These are phyloP conservation scores for Boletellus sp. DNA, from an alignment of 768 basidiomycete species.

Conservation along the genomic window DNA sequence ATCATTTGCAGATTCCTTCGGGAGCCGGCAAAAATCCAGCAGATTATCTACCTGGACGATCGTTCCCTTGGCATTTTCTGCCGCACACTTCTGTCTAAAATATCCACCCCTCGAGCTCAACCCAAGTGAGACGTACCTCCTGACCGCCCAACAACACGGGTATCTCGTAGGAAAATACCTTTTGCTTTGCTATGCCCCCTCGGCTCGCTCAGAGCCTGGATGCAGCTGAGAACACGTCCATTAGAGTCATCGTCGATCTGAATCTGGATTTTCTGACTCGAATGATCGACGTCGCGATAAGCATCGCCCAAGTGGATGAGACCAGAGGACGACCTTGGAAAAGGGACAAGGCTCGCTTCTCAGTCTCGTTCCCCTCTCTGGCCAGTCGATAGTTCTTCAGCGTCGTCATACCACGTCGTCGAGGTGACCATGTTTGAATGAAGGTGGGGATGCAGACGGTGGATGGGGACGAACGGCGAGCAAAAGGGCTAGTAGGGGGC, in stretches of 20 bases:
- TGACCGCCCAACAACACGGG: conserved; percentile 92
- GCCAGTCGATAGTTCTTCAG: no score
- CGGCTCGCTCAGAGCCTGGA: conserved; percentile 86
- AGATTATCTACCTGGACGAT: conserved; percentile 93
- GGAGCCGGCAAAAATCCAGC: conserved; percentile 89
- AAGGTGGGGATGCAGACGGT: no score
- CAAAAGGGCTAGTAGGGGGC: no score
- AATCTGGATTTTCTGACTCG: conserved; percentile 95
- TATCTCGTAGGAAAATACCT: conserved; percentile 79
- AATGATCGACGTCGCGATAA: conserved; percentile 96
- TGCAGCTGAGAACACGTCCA: conserved; percentile 94
- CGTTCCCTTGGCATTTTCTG: conserved; percentile 68
- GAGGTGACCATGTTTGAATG: no score
- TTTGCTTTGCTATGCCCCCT: conserved; percentile 53
- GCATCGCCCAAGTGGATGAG: conserved; percentile 65
- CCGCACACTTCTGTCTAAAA: conserved; percentile 68
- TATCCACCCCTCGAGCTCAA: neutral
- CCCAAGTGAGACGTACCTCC: conserved; percentile 52
- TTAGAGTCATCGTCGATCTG: conserved; percentile 99
- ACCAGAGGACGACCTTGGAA: neutral
- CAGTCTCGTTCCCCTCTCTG: no score
- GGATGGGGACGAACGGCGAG: no score
- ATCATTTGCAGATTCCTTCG: conserved; percentile 84
- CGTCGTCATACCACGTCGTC: no score
- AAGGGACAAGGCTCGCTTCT: conserved; percentile 49